Base-by-base conservation (phyloP, 805 yeast genomes). In the Soucietia sequanensis region DNA sequence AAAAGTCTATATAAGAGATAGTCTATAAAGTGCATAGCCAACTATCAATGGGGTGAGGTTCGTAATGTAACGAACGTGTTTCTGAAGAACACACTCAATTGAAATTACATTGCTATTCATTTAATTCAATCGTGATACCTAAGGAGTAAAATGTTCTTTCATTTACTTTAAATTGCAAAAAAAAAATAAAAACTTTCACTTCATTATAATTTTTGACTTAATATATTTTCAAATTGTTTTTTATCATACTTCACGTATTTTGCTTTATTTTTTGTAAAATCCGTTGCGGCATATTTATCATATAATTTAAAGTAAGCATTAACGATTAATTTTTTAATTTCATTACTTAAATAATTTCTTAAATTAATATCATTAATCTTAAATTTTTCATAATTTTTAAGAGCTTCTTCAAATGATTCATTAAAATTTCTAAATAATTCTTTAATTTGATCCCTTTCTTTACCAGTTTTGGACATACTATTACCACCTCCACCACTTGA, bases 251-350 rank as follows among this genome's bases (percentile, higher is more conserved):
- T 82, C 54, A 85, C 75, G 48, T 85, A 83, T 65, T 84, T 85
- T 31, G 74, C 69, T 27, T 75, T 68, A 50, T 84, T 79, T 56
- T 86, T 86, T 15, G 89, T 71, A 48, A 81, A 81, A 34, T 81
- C 87, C n/a, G 81, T 79, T 19, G 62, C 64, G 4, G 76, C 75
- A 48, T 85, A 81, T 56, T 85, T 84, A 47, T 84, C 88, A 58
- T 86, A 82, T 54, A 91, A 84, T 50, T 93, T 79, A 51, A 82
- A 80, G 61, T 91, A 91, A 35, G 91, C 76, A 10, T 96, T 96
- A 39, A 80, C 71, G 33, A 93, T 81, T 46, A 88, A 78, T 44
- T 66, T 68, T 23, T 80, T 80, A 50, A 84, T 82, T 49, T 91
- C 97, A 35, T 77, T 76, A 11, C 78, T 71, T 46, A 93, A 62